Conservation (phyloP, 768 basidiomycete species). For the Boletus subparvulus region DNA sequence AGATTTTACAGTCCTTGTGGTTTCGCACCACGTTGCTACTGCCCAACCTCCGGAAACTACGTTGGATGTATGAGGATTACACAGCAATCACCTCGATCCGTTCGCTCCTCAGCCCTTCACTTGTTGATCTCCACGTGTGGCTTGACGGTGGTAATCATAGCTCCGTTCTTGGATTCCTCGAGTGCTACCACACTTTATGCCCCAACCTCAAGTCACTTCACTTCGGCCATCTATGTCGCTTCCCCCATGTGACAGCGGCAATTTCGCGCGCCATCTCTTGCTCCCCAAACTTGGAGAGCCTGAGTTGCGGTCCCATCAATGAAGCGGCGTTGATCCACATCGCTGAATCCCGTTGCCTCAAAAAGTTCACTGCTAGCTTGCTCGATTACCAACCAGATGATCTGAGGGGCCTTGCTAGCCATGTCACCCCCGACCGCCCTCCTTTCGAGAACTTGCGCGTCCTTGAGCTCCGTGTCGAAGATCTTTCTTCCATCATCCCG, state of each 20-base stretch:
- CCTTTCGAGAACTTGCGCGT: conserved; percentile 10
- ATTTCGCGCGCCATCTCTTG: conserved; percentile 6
- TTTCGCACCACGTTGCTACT: conserved; percentile 3
- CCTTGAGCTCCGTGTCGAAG: not conserved
- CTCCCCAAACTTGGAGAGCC: not conserved
- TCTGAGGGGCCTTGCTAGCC: not conserved
- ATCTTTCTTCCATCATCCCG: conserved; percentile 8
- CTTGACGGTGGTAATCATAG: not conserved
- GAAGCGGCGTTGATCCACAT: conserved; percentile 2
- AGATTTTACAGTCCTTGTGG: conserved; percentile 2
- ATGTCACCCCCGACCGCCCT: not conserved
- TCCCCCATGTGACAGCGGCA: not conserved
- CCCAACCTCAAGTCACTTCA: conserved; percentile 8
- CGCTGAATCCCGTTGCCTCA: not conserved
- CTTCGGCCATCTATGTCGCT: not conserved
- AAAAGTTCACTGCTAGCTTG: not conserved
- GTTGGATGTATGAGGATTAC: not conserved
- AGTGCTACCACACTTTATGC: conserved; percentile 2
- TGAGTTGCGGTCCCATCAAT: not conserved
- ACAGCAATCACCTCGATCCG: not conserved
- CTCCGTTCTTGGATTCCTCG: conserved; percentile 2
- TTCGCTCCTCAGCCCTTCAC: conserved; percentile 11
- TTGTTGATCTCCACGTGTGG: not conserved
- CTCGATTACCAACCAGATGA: not conserved
- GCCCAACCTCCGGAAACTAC: conserved; percentile 7